Evolutionary conservation across 2,329 filamentous ascomycete genomes (phyloP).

Genomic region (Bisporella sp.): DNA sequence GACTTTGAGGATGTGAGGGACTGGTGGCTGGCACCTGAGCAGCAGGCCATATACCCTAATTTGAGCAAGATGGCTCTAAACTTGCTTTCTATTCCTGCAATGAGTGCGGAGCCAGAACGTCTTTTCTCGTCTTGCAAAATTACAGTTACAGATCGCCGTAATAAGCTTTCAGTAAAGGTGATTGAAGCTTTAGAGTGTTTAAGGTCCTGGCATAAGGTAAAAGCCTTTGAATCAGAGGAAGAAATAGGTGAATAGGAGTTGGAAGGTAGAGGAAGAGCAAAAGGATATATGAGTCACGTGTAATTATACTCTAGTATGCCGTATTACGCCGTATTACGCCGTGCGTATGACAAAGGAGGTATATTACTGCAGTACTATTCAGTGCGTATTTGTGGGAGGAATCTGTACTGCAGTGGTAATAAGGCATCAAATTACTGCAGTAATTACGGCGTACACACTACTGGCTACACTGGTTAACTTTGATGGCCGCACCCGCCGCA

Average conservation of each 20-base stretch:
- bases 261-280: background rate
- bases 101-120: background rate
- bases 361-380: background rate
- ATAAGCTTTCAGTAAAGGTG: background rate
- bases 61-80: background rate
- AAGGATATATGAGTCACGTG: background rate
- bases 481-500: too few species aligned
- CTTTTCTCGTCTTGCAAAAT: background rate
- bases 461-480: background rate
- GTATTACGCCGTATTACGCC: background rate
- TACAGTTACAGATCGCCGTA: background rate
- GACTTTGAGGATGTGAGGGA: background rate
- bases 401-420: background rate
- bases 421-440: background rate
- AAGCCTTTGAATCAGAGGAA: background rate
- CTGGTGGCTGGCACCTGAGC: background rate
- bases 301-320: background rate
- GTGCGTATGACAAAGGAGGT: too few species aligned
- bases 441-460: background rate
- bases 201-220: background rate
- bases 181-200: constrained; percentile 1
- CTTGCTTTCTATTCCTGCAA: background rate
- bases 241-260: background rate
- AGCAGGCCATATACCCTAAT: background rate
- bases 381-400: background rate